Base-by-base conservation (phyloP, 2,329 filamentous ascomycete genomes). In the Zasmidium citrigriseum region DNA sequence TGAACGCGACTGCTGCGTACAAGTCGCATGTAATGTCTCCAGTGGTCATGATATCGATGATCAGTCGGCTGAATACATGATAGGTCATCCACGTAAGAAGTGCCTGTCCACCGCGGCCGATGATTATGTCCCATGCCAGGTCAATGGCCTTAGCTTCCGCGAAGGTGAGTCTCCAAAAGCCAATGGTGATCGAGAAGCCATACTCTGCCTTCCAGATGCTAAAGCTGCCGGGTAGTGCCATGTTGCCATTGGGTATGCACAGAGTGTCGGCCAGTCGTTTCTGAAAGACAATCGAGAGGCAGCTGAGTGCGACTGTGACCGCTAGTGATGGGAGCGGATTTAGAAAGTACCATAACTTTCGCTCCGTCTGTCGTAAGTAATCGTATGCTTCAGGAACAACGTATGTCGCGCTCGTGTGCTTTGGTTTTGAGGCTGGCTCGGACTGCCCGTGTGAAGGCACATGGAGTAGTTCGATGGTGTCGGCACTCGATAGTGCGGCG, bases 111-210 rank as follows among this genome's bases (percentile, higher is more conserved):
- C 58, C 58, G 18, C 58, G 34, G 16, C 54, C 58, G 16, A 60
- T 22, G 3, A 60, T 16, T 16, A 47, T 14, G 18, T 60, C 58
- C 54, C 58, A 60, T 29, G 24, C 21, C 14, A 55, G 34, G 16
- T 60, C 58, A 11, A 60, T 54, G 16, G 52, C 24, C 12, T 60
- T 60, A 5, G 49, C 58, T n/a, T n/a, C 29, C 1, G 58, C 44
- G 46, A 60, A 60, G 12, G 27, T 14, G 58, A 53, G 20, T 54
- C 16, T 41, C 4, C 45, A 20, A 11, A 46, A 46, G 4, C 45
- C 45, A 21, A 23, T 20, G 2, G 45, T 46, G 4, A 46, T 46
- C 3, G 45, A 46, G 12, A 46, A 21, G 5, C 18, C 9, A 23
- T 21, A 46, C 21, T 23, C 18, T 4, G 22, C 18, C 12, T 46